These are phyloP conservation scores for Populus hybrid DNA, from an alignment of 441 rosid genomes.

Conservation along the genomic window DNA sequence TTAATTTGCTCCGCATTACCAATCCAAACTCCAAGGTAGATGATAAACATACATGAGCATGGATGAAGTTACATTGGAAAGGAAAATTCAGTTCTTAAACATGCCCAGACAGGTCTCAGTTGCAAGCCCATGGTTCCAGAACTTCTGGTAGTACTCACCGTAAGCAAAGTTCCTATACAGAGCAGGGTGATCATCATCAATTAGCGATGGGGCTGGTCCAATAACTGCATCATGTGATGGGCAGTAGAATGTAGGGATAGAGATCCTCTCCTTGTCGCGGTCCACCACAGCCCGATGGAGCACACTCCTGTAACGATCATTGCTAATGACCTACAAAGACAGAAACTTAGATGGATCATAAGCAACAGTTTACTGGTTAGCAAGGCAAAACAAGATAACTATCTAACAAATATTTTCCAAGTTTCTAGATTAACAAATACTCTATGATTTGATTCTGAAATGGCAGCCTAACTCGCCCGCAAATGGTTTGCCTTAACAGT, in stretches of 20 bases:
- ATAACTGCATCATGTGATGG: conserved; percentile 43
- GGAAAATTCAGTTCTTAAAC: conserved; percentile 18
- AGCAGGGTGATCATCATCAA: conserved; percentile 25
- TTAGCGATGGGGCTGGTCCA: conserved; percentile 26
- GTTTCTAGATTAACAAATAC: too few species aligned
- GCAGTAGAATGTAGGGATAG: conserved; percentile 44
- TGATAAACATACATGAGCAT: too few species aligned
- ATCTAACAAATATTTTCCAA: too few species aligned
- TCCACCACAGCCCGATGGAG: conserved; percentile 46
- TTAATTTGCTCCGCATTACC: too few species aligned
- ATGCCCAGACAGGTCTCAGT: conserved; percentile 28
- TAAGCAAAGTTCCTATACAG: conserved; percentile 24
- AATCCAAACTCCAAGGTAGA: too few species aligned
- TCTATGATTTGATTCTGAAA: too few species aligned
- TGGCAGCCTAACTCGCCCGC: too few species aligned
- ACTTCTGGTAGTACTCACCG: conserved; percentile 27
- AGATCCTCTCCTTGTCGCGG: conserved; percentile 37
- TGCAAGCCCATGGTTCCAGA: conserved; percentile 31
- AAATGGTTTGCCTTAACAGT: too few species aligned
- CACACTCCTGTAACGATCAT: conserved; percentile 43
- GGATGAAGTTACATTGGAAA: too few species aligned
- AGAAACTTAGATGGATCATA: background rate
- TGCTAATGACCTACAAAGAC: conserved; percentile 32
- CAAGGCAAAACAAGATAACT: background rate
- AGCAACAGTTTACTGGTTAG: background rate